Evolutionary conservation across 2,329 filamentous ascomycete genomes (phyloP), one percentile per base, ranked within the genome.

Genomic region (Cladophialophora yegresii): DNA sequence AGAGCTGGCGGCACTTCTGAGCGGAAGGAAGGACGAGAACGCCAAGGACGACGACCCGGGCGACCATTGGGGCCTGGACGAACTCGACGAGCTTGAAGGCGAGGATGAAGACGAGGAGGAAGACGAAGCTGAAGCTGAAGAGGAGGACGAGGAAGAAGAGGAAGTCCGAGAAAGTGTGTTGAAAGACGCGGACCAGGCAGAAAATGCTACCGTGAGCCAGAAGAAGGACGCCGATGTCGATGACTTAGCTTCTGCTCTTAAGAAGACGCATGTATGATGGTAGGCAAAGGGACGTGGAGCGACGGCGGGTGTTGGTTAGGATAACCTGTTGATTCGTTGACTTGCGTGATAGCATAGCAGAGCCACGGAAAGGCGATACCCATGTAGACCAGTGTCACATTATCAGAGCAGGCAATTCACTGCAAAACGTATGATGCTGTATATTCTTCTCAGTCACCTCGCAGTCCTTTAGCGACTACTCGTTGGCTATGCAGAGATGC

Each of bases 41-140:
- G 78, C 78, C 23, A 82, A 81, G 20, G 80, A 84, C 9, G 80
- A 84, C 4, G 84, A 93, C 43, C 83, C 89, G 50, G 92, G 96
- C 76, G 89, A 92, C 66, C 85, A 87, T 26, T 95, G 91, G 90
- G 91, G 91, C 47, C 77, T 97, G 26, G 93, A 96, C 74, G 90
- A 90, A 73, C 84, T 96, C 51, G 90, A 89, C 71, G 93, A 97
- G 71, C 86, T 97, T 1, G 91, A 93, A 71, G 90, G 92, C 57
- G 84, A 86, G 9, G 85, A 86, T 12, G 86, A 85, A 62, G 88
- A 86, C 0, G 87, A 90, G 4, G 87, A 88, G 26, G 87, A 89
- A 2, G 88, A 88, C 12, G 87, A 87, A 13, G 84, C 86, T 26
- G 87, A 87, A 6, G 87, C 87, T 6, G 87, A 87, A 1, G 88